phyloP scores from a whole-genome alignment of 495 filamentous ascomycete genomes.

The Aspergillus biplanus region DNA sequence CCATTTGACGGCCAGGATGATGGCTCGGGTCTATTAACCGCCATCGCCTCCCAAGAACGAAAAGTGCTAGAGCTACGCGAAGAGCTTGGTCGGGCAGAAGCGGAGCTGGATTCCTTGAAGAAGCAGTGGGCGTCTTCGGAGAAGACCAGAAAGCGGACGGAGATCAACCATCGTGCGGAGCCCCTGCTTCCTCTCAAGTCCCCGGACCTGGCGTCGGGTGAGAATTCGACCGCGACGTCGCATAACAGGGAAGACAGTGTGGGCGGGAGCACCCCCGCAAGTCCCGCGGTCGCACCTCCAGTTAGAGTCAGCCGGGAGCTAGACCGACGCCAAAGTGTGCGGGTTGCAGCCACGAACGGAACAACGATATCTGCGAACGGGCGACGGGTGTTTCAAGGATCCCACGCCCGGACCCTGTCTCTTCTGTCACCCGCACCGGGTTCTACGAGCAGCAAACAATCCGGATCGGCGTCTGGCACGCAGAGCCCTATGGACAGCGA shows the following conservation, averaged over 20 bases:
- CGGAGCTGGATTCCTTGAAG: slow-evolving; percentile 75
- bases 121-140: slow-evolving; percentile 81
- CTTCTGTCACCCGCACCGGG: slow-evolving; percentile 69
- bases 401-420: slow-evolving; percentile 81
- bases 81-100: slow-evolving; percentile 80
- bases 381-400: slow-evolving; percentile 68
- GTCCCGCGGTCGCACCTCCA: slow-evolving; percentile 37
- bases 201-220: slow-evolving; percentile 29
- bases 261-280: slow-evolving; percentile 28
- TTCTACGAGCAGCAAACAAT: slow-evolving; percentile 34
- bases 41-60: slow-evolving; percentile 91
- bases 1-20: slow-evolving; percentile 52
- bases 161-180: slow-evolving; percentile 58
- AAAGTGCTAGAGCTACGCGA: slow-evolving; percentile 89
- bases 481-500: slow-evolving; percentile 25
- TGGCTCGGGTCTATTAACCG: slow-evolving; percentile 77
- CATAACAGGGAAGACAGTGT: slow-evolving; percentile 39
- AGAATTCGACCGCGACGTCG: slow-evolving; percentile 20
- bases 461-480: slow-evolving; percentile 23
- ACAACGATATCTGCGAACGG: slow-evolving; percentile 48
- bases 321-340: slow-evolving; percentile 53
- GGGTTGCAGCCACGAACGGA: slow-evolving; percentile 36
- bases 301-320: slow-evolving; percentile 48
- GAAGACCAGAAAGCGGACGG: slow-evolving; percentile 72
- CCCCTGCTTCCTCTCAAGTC: slow-evolving; percentile 60